phyloP scores from a whole-genome alignment of 2,329 filamentous ascomycete species.

The Aspergillus ochraceoroseus region DNA sequence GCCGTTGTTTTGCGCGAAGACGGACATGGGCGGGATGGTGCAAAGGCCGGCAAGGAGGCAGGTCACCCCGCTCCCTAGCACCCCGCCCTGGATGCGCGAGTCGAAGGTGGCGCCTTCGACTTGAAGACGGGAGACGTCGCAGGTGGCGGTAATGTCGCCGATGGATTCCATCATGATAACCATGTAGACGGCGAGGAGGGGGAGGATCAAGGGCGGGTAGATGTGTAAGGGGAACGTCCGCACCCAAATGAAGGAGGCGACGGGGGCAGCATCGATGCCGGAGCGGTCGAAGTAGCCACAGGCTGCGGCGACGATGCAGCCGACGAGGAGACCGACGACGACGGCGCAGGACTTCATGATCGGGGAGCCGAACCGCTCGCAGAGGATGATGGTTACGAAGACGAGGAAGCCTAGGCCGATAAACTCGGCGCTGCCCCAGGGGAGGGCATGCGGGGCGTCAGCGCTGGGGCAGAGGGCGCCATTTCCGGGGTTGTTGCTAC shows the following conservation, averaged over 20 bases:
- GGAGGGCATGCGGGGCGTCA: slow-evolving; percentile 56
- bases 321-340: slow-evolving; percentile 59
- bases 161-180: slow-evolving; percentile 66
- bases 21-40: slow-evolving; percentile 64
- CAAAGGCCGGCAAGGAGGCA: slow-evolving; percentile 59
- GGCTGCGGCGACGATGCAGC: slow-evolving; percentile 62
- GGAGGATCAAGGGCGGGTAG: slow-evolving; percentile 63
- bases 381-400: slow-evolving; percentile 63
- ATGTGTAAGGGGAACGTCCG: slow-evolving; percentile 62
- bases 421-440: slow-evolving; percentile 60
- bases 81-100: slow-evolving; percentile 64
- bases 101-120: slow-evolving; percentile 62
- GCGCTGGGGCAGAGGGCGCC: slow-evolving; percentile 56
- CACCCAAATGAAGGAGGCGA: slow-evolving; percentile 65
- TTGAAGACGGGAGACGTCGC: slow-evolving; percentile 59
- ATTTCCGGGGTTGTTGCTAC: slow-evolving; percentile 40
- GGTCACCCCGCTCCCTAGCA: slow-evolving; percentile 63
- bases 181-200: slow-evolving; percentile 54
- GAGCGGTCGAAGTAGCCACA: slow-evolving; percentile 60
- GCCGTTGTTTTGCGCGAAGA: slow-evolving; percentile 65
- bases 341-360: slow-evolving; percentile 67
- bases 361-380: slow-evolving; percentile 63
- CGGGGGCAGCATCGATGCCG: slow-evolving; percentile 57
- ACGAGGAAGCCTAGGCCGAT: slow-evolving; percentile 64
- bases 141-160: slow-evolving; percentile 63